Conservation (phyloP, 2,329 filamentous ascomycete genomes). For the Ophiosphaerella narmari region DNA sequence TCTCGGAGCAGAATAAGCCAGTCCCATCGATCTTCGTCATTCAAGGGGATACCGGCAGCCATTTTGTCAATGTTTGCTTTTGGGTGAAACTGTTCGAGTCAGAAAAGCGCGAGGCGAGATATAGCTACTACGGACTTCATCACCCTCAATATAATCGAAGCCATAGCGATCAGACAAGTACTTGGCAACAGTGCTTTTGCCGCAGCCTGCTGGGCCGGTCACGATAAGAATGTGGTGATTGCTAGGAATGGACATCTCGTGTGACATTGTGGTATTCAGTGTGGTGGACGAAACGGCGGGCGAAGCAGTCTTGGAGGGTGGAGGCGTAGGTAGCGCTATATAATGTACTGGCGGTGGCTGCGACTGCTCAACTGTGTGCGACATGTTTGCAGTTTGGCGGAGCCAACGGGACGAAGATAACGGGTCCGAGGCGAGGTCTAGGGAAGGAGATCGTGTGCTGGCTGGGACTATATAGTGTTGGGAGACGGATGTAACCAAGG, state of each 20-base stretch:
- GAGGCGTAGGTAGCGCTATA: slow-evolving; percentile 35
- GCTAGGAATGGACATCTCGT: slow-evolving; percentile 36
- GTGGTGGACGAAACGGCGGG: slow-evolving; percentile 26
- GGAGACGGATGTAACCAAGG: slow-evolving; percentile 25
- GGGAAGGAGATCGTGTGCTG: slow-evolving; percentile 9
- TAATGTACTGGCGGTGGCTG: slow-evolving; percentile 36
- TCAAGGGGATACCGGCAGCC: slow-evolving; percentile 79
- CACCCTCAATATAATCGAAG: slow-evolving; percentile 57
- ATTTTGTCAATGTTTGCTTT: slow-evolving; percentile 74
- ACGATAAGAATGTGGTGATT: slow-evolving; percentile 58
- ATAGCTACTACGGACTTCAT: slow-evolving; percentile 47
- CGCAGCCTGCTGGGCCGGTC: slow-evolving; percentile 59
- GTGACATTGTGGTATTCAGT: slow-evolving; percentile 16
- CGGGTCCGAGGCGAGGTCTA: slow-evolving; percentile 12
- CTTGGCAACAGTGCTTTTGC: slow-evolving; percentile 58
- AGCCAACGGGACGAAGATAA: slow-evolving; percentile 2
- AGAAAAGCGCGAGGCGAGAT: neutral
- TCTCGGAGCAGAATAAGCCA: slow-evolving; percentile 70
- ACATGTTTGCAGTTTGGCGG: slow-evolving; percentile 28
- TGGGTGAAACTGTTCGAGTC: slow-evolving; percentile 52
- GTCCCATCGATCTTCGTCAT: slow-evolving; percentile 94
- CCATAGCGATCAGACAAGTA: slow-evolving; percentile 50
- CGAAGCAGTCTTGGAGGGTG: slow-evolving; percentile 32
- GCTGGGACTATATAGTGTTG: slow-evolving; percentile 33
- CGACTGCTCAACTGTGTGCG: slow-evolving; percentile 41